These are phyloP conservation scores for Leptodontidium sp. DNA, from an alignment of 2,329 filamentous ascomycete species.

Conservation along the genomic window DNA sequence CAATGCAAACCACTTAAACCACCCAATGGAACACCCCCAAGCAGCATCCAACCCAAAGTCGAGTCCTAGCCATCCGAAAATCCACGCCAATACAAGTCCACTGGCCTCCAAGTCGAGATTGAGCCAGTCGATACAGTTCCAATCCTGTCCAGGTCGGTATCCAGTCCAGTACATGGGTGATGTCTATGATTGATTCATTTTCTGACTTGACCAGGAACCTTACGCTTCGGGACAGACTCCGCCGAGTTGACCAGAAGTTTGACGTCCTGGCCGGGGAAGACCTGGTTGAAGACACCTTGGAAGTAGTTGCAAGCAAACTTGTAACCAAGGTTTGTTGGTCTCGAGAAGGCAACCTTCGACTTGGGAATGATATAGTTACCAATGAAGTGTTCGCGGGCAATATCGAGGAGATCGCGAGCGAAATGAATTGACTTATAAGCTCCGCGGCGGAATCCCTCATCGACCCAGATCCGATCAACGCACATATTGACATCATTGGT, in stretches of 20 bases:
- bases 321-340: constrained; percentile 1
- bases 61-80: not conserved
- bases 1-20: not conserved
- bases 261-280: not conserved
- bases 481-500: constrained; percentile 58
- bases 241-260: not conserved
- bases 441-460: constrained; percentile 60
- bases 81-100: not conserved
- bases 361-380: not conserved
- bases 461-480: constrained; percentile 72
- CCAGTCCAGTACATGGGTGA: not conserved
- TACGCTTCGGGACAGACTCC: not conserved
- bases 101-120: not conserved
- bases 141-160: not conserved
- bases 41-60: not conserved
- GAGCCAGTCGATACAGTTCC: not conserved
- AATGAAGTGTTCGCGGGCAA: constrained; percentile 6
- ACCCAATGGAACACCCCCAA: not conserved
- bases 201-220: not conserved
- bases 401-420: constrained; percentile 55
- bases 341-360: constrained; percentile 6
- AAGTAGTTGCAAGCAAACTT: constrained; percentile 7
- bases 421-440: constrained; percentile 67
- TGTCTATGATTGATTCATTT: not conserved
- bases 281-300: not conserved